Evolutionary conservation across 169 alveolate species (phyloP).

Genomic region (Pseudocohnilembus persalinus): DNA sequence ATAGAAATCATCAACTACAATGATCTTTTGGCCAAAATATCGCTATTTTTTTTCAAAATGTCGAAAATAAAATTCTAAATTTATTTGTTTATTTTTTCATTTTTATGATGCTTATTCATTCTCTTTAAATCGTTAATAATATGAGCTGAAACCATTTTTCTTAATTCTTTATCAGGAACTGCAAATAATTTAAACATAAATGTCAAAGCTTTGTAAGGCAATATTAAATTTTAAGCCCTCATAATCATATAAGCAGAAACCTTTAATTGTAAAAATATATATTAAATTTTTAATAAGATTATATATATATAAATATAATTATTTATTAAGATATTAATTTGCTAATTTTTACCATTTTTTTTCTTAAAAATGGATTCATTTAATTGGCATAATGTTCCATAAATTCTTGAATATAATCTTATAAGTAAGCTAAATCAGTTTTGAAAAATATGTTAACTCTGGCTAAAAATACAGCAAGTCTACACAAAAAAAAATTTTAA

Average conservation of each 20-base stretch:
- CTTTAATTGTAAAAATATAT: not conserved
- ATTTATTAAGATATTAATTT: too few relatives aligned
- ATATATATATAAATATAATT: too few relatives aligned
- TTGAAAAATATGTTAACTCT: slow-evolving; percentile 14
- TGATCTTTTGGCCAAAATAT: slow-evolving; percentile 40
- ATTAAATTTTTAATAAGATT: too few relatives aligned
- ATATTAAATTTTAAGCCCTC: slow-evolving; percentile 29
- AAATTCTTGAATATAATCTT: slow-evolving; percentile 3
- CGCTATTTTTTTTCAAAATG: slow-evolving; percentile 33
- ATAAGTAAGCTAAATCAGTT: slow-evolving; percentile 3
- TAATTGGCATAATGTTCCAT: slow-evolving; percentile 22
- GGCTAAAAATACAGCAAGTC: slow-evolving; percentile 16
- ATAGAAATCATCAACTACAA: slow-evolving; percentile 37
- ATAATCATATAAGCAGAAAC: slow-evolving; percentile 14
- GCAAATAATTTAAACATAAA: slow-evolving; percentile 33
- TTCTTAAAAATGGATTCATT: slow-evolving; percentile 24
- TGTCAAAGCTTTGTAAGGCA: slow-evolving; percentile 26
- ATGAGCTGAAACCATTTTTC: slow-evolving; percentile 34
- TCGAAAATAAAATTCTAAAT: slow-evolving; percentile 39
- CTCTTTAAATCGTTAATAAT: slow-evolving; percentile 38
- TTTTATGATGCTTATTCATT: slow-evolving; percentile 32
- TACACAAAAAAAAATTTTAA: too few relatives aligned
- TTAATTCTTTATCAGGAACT: slow-evolving; percentile 34
- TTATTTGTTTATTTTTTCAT: slow-evolving; percentile 29
- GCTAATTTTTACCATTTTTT: slow-evolving; percentile 10